Conservation (phyloP, 2,329 filamentous ascomycete genomes). For the Phialemonium atrogriseum region DNA sequence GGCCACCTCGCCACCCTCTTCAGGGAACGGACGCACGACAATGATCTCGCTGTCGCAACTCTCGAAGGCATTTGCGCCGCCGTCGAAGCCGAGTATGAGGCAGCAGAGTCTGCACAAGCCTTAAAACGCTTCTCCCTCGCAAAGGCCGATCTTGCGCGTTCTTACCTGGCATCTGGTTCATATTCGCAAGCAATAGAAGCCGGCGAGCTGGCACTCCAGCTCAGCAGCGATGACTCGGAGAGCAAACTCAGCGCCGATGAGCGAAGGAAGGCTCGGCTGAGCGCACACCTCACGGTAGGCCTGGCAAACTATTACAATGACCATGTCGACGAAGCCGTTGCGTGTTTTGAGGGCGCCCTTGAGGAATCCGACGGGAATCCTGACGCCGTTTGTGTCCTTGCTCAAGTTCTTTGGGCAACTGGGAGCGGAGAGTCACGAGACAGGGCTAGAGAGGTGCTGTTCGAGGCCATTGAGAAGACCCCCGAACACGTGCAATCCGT, state of each 20-base stretch:
- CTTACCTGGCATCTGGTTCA: constrained; percentile 60
- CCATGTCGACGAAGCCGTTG: constrained; percentile 60
- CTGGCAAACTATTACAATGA: constrained; percentile 69
- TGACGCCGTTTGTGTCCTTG: constrained; percentile 78
- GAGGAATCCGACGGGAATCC: constrained; percentile 68
- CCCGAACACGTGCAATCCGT: constrained; percentile 73
- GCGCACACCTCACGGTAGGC: constrained; percentile 77
- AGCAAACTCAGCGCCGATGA: constrained; percentile 57
- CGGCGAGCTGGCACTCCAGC: constrained; percentile 70
- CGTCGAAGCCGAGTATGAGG: constrained; percentile 77
- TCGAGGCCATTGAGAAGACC: constrained; percentile 66
- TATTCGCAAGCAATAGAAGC: constrained; percentile 67
- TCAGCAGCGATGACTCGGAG: constrained; percentile 65
- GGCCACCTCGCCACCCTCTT: constrained; percentile 74
- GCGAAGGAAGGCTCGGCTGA: constrained; percentile 65
- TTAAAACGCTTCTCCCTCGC: constrained; percentile 73
- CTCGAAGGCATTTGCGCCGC: constrained; percentile 42
- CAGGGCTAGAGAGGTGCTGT: constrained; percentile 70
- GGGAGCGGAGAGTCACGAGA: constrained; percentile 66
- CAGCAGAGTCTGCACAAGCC: constrained; percentile 65
- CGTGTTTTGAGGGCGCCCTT: constrained; percentile 73
- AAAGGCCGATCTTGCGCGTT: constrained; percentile 80
- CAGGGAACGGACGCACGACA: constrained; percentile 70
- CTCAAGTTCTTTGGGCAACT: constrained; percentile 89
- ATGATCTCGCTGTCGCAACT: constrained; percentile 50